phyloP scores from a whole-genome alignment of 768 basidiomycete genomes.

The Serpula lacrymans region DNA sequence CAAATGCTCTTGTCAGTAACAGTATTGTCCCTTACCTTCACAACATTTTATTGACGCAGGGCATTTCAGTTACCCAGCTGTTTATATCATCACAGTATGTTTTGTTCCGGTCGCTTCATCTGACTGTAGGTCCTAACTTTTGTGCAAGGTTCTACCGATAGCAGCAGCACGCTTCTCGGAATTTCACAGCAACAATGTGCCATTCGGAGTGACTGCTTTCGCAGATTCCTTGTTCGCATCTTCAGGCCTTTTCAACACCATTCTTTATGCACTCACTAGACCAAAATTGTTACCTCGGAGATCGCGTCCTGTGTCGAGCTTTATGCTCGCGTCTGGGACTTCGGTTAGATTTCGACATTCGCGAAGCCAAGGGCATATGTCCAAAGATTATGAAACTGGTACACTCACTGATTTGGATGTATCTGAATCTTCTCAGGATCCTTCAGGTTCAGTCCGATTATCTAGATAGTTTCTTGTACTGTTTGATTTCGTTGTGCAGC shows the following conservation, averaged over 20 bases:
- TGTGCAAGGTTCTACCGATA: slow-evolving; percentile 35
- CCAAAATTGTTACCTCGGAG: slow-evolving; percentile 37
- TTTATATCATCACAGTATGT: slow-evolving; percentile 37
- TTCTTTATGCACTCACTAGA: slow-evolving; percentile 36
- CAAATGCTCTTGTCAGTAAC: slow-evolving; percentile 46
- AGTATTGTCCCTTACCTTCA: neutral
- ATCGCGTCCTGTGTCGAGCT: too few species aligned
- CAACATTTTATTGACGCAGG: neutral
- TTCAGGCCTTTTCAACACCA: slow-evolving; percentile 44
- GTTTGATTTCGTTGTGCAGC: too few species aligned
- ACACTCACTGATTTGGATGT: too few species aligned
- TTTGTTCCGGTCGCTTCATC: neutral
- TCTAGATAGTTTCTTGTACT: too few species aligned
- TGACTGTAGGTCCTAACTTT: neutral
- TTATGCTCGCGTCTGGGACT: too few species aligned
- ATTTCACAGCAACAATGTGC: slow-evolving; percentile 27
- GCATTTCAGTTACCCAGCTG: slow-evolving; percentile 40
- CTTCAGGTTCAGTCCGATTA: too few species aligned
- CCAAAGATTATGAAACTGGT: too few species aligned
- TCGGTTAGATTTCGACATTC: too few species aligned
- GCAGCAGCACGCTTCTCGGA: slow-evolving; percentile 36
- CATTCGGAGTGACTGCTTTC: slow-evolving; percentile 36
- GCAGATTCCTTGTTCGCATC: slow-evolving; percentile 38
- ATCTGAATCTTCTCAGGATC: too few species aligned
- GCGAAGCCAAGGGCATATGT: too few species aligned